These are phyloP conservation scores for Phytophthora crassamura DNA, from an alignment of 352 stramenopile genomes.

Conservation along the genomic window DNA sequence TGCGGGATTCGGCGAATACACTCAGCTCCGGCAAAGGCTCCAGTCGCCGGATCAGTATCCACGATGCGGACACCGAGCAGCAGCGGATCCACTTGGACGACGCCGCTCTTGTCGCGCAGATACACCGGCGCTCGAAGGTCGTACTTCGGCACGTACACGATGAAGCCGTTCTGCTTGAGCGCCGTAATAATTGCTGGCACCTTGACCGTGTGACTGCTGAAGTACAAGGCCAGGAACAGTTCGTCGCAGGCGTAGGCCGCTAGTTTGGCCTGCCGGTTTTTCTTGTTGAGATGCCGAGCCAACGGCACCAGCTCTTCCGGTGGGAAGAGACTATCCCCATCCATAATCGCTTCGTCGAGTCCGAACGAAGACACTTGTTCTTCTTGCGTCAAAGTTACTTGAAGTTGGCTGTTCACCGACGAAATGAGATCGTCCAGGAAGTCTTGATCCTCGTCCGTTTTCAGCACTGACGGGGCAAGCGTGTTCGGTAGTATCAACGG, in stretches of 20 bases:
- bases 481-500: constrained; percentile 50
- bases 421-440: constrained; percentile 74
- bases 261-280: constrained; percentile 91
- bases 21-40: constrained; percentile 60
- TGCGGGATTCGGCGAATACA: constrained; percentile 75
- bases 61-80: constrained; percentile 75
- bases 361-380: not conserved
- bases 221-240: constrained; percentile 94
- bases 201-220: constrained; percentile 87
- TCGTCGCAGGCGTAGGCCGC: constrained; percentile 90
- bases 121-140: constrained; percentile 93
- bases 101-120: constrained; percentile 85
- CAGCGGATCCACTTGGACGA: constrained; percentile 85
- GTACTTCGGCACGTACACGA: constrained; percentile 94
- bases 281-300: constrained; percentile 89
- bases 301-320: constrained; percentile 77
- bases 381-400: constrained; percentile 24
- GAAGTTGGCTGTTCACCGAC: constrained; percentile 65
- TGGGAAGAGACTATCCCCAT: constrained; percentile 51
- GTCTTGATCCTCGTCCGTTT: constrained; percentile 55
- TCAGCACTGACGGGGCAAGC: constrained; percentile 64
- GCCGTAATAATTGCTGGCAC: constrained; percentile 89
- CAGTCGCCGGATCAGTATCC: constrained; percentile 62
- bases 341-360: constrained; percentile 18
- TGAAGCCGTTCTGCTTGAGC: constrained; percentile 93